phyloP scores from a whole-genome alignment of 169 alveolate genomes.

The Plasmodium vinckei region DNA sequence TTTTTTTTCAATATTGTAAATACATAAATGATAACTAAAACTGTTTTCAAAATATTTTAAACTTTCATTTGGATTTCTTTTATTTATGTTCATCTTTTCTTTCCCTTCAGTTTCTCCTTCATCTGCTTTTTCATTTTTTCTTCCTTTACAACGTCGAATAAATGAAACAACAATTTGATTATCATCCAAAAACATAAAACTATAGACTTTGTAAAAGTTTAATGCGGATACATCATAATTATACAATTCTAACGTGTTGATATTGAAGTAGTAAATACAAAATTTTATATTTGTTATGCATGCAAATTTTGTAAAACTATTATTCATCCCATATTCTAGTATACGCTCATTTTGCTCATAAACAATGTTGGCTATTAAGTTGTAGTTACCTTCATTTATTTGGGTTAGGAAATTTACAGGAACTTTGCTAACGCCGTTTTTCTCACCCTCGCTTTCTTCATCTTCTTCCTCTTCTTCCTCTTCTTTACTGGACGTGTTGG shows the following conservation, averaged over 20 bases:
- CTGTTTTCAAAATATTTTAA: not conserved
- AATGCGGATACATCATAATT: constrained; percentile 34
- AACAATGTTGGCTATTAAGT: constrained; percentile 20
- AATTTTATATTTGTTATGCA: constrained; percentile 48
- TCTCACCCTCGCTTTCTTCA: no score
- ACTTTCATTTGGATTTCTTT: constrained; percentile 7
- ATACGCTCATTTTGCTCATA: constrained; percentile 29
- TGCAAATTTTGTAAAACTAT: constrained; percentile 23
- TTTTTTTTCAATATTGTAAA: constrained; percentile 43
- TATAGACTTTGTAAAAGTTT: constrained; percentile 15
- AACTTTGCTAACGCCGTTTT: not conserved
- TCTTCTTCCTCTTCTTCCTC: not conserved
- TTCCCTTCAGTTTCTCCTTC: not conserved
- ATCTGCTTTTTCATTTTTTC: no score
- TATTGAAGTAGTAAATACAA: constrained; percentile 22
- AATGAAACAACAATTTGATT: constrained; percentile 21
- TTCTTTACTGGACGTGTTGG: not conserved
- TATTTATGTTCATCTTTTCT: not conserved
- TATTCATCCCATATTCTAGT: not conserved
- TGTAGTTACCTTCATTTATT: constrained; percentile 8
- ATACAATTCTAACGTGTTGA: not conserved
- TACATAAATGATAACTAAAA: constrained; percentile 20
- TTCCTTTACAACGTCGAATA: not conserved
- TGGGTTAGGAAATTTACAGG: not conserved
- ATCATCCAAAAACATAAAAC: constrained; percentile 25